A percentile compares a stretch with the other conserved stretches of the same genome.
phyloP scores from a whole-genome alignment of 805 yeast genomes.

The Yamadazyma nakazawae region DNA sequence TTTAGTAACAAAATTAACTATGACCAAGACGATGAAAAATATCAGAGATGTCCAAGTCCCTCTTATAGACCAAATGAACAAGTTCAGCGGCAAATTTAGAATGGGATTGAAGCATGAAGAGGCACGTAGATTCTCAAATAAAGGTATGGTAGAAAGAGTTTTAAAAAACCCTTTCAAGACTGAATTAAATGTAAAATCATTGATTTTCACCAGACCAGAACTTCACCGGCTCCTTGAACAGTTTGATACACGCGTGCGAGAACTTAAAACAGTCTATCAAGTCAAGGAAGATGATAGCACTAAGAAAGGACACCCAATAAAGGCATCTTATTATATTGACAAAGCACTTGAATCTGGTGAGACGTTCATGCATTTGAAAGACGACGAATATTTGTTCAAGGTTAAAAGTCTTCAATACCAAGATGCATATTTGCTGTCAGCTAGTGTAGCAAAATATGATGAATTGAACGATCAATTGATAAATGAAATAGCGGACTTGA shows the following conservation, averaged over 20 bases:
- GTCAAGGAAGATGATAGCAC: not conserved
- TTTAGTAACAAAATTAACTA: slow-evolving; percentile 10
- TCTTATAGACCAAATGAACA: slow-evolving; percentile 31
- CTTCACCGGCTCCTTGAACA: slow-evolving; percentile 8
- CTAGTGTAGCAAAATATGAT: slow-evolving; percentile 31
- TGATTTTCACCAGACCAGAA: slow-evolving; percentile 13
- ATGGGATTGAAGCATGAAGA: slow-evolving; percentile 14
- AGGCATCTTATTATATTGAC: slow-evolving; percentile 8
- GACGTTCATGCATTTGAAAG: slow-evolving; percentile 9
- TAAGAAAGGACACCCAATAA: slow-evolving; percentile 9
- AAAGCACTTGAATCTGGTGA: slow-evolving; percentile 6
- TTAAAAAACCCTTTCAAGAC: not conserved
- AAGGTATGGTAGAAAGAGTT: not conserved
- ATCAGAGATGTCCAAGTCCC: slow-evolving; percentile 33
- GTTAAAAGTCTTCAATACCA: slow-evolving; percentile 8
- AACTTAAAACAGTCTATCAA: slow-evolving; percentile 6
- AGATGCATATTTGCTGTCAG: slow-evolving; percentile 8
- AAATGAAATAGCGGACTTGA: slow-evolving; percentile 25
- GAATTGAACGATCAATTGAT: slow-evolving; percentile 22
- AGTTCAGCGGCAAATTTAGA: slow-evolving; percentile 22
- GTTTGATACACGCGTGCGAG: slow-evolving; percentile 8
- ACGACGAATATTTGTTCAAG: slow-evolving; percentile 11
- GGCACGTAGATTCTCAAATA: slow-evolving; percentile 10
- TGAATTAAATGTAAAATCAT: slow-evolving; percentile 3
- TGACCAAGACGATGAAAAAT: slow-evolving; percentile 19